A percentile compares a stretch with the other conserved stretches of the same genome.
Conservation (phyloP, 495 filamentous ascomycete genomes). For the Achaetomiella virescens region DNA sequence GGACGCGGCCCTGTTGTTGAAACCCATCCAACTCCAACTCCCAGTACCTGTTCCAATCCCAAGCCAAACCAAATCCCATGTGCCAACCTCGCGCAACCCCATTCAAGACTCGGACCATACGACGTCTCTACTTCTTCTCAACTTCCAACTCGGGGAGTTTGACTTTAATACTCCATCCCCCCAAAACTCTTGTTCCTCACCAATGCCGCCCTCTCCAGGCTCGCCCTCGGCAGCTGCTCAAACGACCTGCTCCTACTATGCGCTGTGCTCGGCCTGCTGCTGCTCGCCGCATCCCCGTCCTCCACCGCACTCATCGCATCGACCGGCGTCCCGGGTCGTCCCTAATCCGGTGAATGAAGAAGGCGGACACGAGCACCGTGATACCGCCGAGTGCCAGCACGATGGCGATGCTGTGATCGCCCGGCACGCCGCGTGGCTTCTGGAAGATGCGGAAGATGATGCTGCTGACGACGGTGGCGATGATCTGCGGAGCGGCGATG, state of each 20-base stretch:
- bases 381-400: conserved; percentile 75
- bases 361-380: conserved; percentile 71
- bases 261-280: conserved; percentile 19
- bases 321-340: conserved; percentile 36
- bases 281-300: conserved; percentile 30
- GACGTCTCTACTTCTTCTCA: no score
- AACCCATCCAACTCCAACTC: no score
- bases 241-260: conserved; percentile 23
- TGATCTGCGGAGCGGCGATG: conserved; percentile 78
- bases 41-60: no score
- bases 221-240: conserved; percentile 34
- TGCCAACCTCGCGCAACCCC: no score
- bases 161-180: conserved; percentile 42
- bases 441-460: conserved; percentile 75
- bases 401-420: conserved; percentile 80
- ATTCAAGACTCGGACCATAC: not conserved
- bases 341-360: conserved; percentile 47
- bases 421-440: conserved; percentile 72
- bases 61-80: no score
- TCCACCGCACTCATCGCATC: conserved; percentile 35
- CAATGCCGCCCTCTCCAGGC: conserved; percentile 38
- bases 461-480: conserved; percentile 75
- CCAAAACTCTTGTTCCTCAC: conserved; percentile 43
- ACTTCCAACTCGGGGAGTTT: no score
- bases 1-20: no score